Evolutionary conservation across 768 basidiomycete genomes (phyloP).

Genomic region (Tylopilus intermedius): DNA sequence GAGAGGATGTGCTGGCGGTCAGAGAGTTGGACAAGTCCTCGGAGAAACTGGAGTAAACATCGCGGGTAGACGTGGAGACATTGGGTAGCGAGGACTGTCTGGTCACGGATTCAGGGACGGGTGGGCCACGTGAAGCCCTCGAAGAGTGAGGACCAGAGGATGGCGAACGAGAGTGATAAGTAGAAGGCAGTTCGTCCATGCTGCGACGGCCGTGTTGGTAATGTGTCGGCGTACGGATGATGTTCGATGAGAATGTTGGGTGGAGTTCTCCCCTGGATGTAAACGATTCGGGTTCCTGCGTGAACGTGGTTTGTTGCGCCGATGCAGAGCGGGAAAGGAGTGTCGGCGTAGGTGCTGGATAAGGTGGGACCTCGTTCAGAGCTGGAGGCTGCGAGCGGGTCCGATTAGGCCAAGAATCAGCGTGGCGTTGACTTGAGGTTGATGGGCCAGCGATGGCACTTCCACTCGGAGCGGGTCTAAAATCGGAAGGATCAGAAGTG

Average conservation of each 20-base stretch:
- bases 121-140: slow-evolving; percentile 16
- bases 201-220: slow-evolving; percentile 36
- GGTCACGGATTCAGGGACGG: slow-evolving; percentile 18
- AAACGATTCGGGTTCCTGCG: slow-evolving; percentile 40
- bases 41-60: slow-evolving; percentile 20
- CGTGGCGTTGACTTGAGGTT: slow-evolving; percentile 13
- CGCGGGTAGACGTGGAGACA: slow-evolving; percentile 15
- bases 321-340: slow-evolving; percentile 9
- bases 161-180: slow-evolving; percentile 22
- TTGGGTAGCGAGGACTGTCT: slow-evolving; percentile 28
- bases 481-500: slow-evolving; percentile 21
- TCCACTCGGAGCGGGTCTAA: slow-evolving; percentile 7
- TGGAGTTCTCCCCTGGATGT: slow-evolving; percentile 50
- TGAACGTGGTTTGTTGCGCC: slow-evolving; percentile 12
- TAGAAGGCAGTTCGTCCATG: slow-evolving; percentile 20
- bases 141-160: slow-evolving; percentile 15
- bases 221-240: slow-evolving; percentile 65
- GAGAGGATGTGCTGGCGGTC: slow-evolving; percentile 15
- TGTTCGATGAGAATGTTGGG: slow-evolving; percentile 63
- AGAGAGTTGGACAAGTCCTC: slow-evolving; percentile 26
- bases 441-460: slow-evolving; percentile 14
- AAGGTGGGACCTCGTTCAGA: slow-evolving; percentile 21
- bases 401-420: slow-evolving; percentile 19
- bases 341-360: slow-evolving; percentile 28
- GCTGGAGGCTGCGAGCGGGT: slow-evolving; percentile 20